A percentile compares a stretch with the other conserved stretches of the same genome.
Conservation (phyloP, 2,329 filamentous ascomycete genomes). For the Colletotrichum sp. region DNA sequence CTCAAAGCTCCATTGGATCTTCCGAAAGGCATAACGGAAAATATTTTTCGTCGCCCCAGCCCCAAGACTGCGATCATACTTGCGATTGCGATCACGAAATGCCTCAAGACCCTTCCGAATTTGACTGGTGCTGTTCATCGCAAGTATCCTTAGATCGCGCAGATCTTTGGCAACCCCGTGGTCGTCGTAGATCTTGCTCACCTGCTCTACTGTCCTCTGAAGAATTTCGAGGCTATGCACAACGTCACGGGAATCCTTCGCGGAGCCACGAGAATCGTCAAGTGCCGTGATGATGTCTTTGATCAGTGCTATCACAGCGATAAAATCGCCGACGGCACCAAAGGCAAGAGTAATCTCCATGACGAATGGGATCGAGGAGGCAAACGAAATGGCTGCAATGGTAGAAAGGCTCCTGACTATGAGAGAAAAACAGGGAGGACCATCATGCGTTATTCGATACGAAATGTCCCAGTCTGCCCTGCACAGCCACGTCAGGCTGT, state of each 20-base stretch:
- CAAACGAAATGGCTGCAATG: no score
- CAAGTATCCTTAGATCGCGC: background rate
- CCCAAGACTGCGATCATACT: background rate
- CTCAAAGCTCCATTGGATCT: background rate
- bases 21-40: background rate
- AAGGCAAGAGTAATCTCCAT: constrained; percentile 26
- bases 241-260: constrained; percentile 31
- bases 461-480: background rate
- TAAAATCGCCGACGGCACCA: constrained; percentile 34
- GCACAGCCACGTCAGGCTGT: background rate
- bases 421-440: background rate
- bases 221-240: constrained; percentile 28
- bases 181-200: background rate
- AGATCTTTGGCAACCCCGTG: background rate
- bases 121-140: background rate
- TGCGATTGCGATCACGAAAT: background rate
- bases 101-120: background rate
- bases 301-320: constrained; percentile 28
- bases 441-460: background rate
- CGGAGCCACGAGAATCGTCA: constrained; percentile 30
- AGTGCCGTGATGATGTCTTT: constrained; percentile 33
- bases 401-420: background rate
- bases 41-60: background rate
- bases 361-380: no score
- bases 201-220: background rate